Base-by-base conservation (phyloP, 2,329 filamentous ascomycete species). In the Colletotrichum viniferum region DNA sequence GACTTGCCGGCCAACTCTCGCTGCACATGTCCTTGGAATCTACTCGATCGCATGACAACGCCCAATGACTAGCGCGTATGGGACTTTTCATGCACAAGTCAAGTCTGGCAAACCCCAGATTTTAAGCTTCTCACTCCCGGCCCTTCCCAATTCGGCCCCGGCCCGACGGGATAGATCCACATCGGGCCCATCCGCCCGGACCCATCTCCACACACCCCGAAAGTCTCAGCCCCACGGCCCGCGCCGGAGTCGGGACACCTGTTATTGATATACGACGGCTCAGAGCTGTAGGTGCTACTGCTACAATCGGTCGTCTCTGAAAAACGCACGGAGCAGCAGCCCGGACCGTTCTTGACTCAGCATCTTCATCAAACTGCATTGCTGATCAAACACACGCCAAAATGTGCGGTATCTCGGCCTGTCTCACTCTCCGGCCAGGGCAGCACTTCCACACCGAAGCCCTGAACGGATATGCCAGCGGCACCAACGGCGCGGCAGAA, bases 371-470 rank as follows among this genome's bases (percentile, higher is more conserved):
- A 7, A 21, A 12, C 1, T 62, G 5, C 38, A 13, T 7, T 2
- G 30, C 36, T 28, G 26, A 24, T 63, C 60, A 38, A 26, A 36
- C 32, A 28, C 4, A 16, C 12, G 21, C n/a, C 60, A 12, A 30
- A 12, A 71, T 71, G 69, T 71, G 69, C 34, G 62, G 69, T 52
- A 71, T 71, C 48, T 71, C 69, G 48, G 69, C 69, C 12, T 71
- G 69, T 48, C 21, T 71, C 16, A 66, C 61, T 3, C 69, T 71
- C 9, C 26, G 34, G 24, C 60, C n/a, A 8, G 69, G 69, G 32
- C 55, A 68, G 4, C 55, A 68, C 1, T 72, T 72, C 6, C 62
- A 72, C 24, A 72, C 70, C 8, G 63, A 52, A 2, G 63, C 70
- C 7, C 63, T 72, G 9, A 72, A 72, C n/a, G 55, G 36, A 8